These are phyloP conservation scores for Citrus unshiu DNA, from an alignment of 345 rosid genomes.

Conservation along the genomic window DNA sequence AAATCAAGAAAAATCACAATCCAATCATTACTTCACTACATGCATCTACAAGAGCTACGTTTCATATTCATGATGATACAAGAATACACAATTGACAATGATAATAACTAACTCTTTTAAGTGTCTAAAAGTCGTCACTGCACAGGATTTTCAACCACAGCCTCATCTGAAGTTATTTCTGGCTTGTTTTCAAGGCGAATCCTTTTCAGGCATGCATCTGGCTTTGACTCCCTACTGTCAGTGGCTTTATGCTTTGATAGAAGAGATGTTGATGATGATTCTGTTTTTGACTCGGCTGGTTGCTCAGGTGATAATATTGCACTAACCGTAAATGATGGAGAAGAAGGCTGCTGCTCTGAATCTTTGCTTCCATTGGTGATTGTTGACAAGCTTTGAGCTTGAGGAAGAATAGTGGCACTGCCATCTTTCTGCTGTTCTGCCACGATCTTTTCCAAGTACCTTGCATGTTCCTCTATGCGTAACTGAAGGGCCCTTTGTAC, in stretches of 20 bases:
- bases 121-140: conserved; percentile 18
- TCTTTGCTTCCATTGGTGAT: conserved; percentile 27
- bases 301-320: not conserved
- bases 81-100: not conserved
- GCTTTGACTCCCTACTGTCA: conserved; percentile 19
- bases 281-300: conserved; percentile 32
- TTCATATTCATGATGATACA: not conserved
- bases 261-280: conserved; percentile 26
- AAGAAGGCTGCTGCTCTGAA: conserved; percentile 21
- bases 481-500: conserved; percentile 74
- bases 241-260: conserved; percentile 35
- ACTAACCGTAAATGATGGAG: conserved; percentile 12
- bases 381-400: conserved; percentile 33
- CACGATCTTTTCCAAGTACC: conserved; percentile 74
- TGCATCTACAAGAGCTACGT: not conserved
- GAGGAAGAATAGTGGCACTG: conserved; percentile 34
- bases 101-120: not conserved
- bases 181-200: conserved; percentile 27
- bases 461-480: conserved; percentile 89
- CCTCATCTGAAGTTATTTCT: conserved; percentile 22
- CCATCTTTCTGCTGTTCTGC: conserved; percentile 83
- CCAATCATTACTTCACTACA: conserved; percentile 1
- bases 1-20: conserved; percentile 7
- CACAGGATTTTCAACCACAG: conserved; percentile 31
- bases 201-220: conserved; percentile 39